Evolutionary conservation across 1,284 basidiomycete genomes (phyloP), one percentile per base, ranked within the genome.

Genomic region (Marasmius tenuissimus): DNA sequence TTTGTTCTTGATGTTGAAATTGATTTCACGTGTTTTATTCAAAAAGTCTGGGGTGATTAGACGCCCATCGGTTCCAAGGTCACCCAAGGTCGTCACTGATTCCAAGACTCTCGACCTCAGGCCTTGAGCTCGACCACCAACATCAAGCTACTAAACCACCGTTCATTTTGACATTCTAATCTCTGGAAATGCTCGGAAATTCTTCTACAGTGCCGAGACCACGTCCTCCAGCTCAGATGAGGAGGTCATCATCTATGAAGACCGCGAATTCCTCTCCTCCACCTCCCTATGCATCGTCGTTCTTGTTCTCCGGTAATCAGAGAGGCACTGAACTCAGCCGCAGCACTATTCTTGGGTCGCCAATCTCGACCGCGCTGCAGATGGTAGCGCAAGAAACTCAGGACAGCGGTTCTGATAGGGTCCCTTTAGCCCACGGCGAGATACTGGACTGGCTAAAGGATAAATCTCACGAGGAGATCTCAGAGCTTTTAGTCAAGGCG

Each of bases 401-500:
- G 64, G 59, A 20, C 14, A 37, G 12, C 37, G 20, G 52, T n/a
- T 35, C 52, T n/a, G 16, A 54, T 54, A 37, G 33, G 14, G 18
- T 18, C n/a, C 52, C 52, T 38, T 70, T 37, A 64, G 64, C 22
- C 57, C 37, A 45, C n/a, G 58, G 58, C 12, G 70, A 74, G 60
- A 71, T 76, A 49, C 68, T 73, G 64, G 82, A 78, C 51, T 85
- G 84, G 78, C 77, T 87, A 71, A 81, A 81, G 64, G 86, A 86
- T 63, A 81, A 78, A 68, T 91, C 88, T n/a, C 79, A 85, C 47
- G 88, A 88, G 64, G 91, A 93, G 67, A 38, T 60, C 27, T 60
- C 59, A 34, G 59, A 60, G 34, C 38, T 60, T 22, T 80, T 93
- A 22, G 50, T 83, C 85, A 86, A 86, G 70, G 91, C 89, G 2